phyloP scores from a whole-genome alignment of 2,329 filamentous ascomycete species.

The Periconia digitata region DNA sequence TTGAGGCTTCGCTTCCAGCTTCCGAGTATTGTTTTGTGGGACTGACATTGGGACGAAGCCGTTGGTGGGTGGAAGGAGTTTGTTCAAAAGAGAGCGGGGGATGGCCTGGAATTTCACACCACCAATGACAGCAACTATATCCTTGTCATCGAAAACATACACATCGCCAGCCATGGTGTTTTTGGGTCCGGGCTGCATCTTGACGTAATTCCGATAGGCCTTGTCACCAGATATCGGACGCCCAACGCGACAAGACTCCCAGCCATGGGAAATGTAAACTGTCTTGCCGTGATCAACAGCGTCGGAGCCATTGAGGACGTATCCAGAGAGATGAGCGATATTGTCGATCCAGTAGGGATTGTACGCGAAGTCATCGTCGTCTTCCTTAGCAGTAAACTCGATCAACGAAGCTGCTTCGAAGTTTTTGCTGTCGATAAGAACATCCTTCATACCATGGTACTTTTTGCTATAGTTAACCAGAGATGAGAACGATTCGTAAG shows the following conservation, averaged over 20 bases:
- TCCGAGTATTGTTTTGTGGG: background rate
- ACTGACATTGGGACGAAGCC: background rate
- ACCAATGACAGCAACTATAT: slow-evolving; percentile 60
- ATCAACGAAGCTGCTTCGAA: slow-evolving; percentile 59
- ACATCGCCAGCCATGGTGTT: slow-evolving; percentile 62
- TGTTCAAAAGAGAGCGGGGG: slow-evolving; percentile 66
- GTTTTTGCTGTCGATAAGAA: slow-evolving; percentile 58
- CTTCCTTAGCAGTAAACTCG: slow-evolving; percentile 56
- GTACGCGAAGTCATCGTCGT: slow-evolving; percentile 59
- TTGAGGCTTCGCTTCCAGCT: background rate
- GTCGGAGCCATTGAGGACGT: slow-evolving; percentile 63
- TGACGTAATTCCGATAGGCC: slow-evolving; percentile 62
- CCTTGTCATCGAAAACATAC: slow-evolving; percentile 61
- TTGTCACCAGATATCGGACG: slow-evolving; percentile 54
- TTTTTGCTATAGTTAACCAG: slow-evolving; percentile 59
- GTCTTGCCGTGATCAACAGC: slow-evolving; percentile 60
- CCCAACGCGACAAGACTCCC: slow-evolving; percentile 61
- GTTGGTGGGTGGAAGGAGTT: slow-evolving; percentile 62
- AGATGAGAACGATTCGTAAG: slow-evolving; percentile 71
- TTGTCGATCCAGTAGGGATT: slow-evolving; percentile 63
- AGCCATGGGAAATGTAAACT: slow-evolving; percentile 64
- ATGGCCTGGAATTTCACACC: slow-evolving; percentile 69
- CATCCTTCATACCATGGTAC: slow-evolving; percentile 61
- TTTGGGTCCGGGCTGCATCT: slow-evolving; percentile 59
- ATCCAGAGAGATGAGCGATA: slow-evolving; percentile 59